Percentiles rank a stretch among this genome's conserved stretches.
Conservation (phyloP, 257 asterid genomes). For the Solanum stenotomum region DNA sequence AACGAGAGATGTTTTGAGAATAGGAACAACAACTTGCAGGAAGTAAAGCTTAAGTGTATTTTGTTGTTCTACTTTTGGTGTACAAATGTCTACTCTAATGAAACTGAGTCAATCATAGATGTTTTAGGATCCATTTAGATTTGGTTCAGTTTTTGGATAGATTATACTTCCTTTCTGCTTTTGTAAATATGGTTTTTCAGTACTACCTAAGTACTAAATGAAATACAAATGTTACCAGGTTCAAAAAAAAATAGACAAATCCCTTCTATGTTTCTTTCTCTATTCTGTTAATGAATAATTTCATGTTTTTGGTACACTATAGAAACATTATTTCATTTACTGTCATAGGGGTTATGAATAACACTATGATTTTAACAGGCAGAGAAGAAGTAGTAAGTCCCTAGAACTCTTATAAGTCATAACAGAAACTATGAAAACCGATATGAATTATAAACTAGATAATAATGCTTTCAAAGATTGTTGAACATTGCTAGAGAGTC, state of each 20-base stretch:
- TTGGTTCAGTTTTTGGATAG: too few species aligned
- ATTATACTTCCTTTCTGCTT: too few species aligned
- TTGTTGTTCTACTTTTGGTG: too few species aligned
- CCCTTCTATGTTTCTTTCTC: not conserved
- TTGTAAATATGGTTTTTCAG: too few species aligned
- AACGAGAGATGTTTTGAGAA: too few species aligned
- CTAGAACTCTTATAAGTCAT: not conserved
- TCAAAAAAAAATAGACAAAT: not conserved
- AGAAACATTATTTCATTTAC: not conserved
- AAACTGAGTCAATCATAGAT: too few species aligned
- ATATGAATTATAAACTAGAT: not conserved
- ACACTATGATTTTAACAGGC: not conserved
- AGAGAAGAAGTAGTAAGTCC: not conserved
- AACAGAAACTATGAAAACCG: not conserved
- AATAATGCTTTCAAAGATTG: not conserved
- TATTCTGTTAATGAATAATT: not conserved
- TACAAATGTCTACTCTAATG: too few species aligned
- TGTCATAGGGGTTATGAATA: not conserved
- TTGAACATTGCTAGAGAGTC: not conserved
- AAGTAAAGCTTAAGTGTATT: too few species aligned
- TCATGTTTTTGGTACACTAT: not conserved
- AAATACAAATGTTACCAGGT: too few species aligned
- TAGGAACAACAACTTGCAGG: too few species aligned
- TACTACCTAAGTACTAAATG: too few species aligned
- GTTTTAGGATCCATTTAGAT: too few species aligned